These are phyloP conservation scores for Aphanomyces euteiches DNA, from an alignment of 352 stramenopile genomes.

Conservation along the genomic window DNA sequence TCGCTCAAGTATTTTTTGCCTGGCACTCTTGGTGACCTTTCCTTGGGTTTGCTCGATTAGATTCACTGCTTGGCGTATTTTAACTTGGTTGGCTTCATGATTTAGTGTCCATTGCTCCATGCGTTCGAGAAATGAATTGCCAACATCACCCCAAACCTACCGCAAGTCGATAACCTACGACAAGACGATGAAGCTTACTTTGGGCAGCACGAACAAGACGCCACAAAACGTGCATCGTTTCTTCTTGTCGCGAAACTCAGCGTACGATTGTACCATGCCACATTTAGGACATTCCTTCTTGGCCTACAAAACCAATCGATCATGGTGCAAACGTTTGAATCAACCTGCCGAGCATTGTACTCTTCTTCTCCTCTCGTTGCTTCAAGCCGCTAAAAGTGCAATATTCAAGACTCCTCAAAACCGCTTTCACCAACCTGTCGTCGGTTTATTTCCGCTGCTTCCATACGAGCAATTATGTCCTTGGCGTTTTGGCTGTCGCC, in stretches of 20 bases:
- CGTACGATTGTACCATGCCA: slow-evolving; percentile 63
- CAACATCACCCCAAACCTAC: slow-evolving; percentile 74
- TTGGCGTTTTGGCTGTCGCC: slow-evolving; percentile 2
- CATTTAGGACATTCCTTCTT: slow-evolving; percentile 79
- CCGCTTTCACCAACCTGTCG: slow-evolving; percentile 47
- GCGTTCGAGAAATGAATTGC: slow-evolving; percentile 54
- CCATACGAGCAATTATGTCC: slow-evolving; percentile 72
- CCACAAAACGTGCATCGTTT: slow-evolving; percentile 77
- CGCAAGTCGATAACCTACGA: background rate
- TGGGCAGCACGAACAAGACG: slow-evolving; percentile 58
- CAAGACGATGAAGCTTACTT: slow-evolving; percentile 2
- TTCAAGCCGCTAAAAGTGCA: slow-evolving; percentile 54
- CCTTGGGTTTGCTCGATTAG: slow-evolving; percentile 38
- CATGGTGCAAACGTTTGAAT: background rate
- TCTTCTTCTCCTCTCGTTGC: slow-evolving; percentile 69
- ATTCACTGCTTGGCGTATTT: slow-evolving; percentile 49
- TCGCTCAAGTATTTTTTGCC: slow-evolving; percentile 36
- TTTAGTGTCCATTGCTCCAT: slow-evolving; percentile 47
- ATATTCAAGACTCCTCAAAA: too few species aligned
- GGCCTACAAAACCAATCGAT: slow-evolving; percentile 38
- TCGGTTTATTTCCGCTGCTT: slow-evolving; percentile 69
- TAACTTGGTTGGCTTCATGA: slow-evolving; percentile 48
- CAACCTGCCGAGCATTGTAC: slow-evolving; percentile 57
- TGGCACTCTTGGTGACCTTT: slow-evolving; percentile 47
- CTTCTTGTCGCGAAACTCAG: slow-evolving; percentile 81